phyloP scores from a whole-genome alignment of 768 basidiomycete species.

The Sporobolomyces phaffii region DNA sequence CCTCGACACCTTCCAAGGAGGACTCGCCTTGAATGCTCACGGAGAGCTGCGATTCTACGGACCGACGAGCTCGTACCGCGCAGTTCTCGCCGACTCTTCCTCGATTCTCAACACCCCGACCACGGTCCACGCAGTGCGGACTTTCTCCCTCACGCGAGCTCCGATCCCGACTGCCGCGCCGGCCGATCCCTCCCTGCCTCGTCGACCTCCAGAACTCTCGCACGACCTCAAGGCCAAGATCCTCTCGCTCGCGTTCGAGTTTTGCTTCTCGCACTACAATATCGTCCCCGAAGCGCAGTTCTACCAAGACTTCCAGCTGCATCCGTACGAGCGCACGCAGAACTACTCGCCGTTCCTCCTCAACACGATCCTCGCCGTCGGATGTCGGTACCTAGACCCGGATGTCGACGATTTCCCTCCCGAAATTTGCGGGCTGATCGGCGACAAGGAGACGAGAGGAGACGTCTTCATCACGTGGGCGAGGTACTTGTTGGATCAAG shows the following conservation, averaged over 20 bases:
- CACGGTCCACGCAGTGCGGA: conserved; percentile 16
- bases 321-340: conserved; percentile 25
- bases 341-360: conserved; percentile 32
- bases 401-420: conserved; percentile 23
- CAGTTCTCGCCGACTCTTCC: conserved; percentile 31
- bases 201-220: conserved; percentile 20
- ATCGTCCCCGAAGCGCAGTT: conserved; percentile 25
- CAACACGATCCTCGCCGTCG: conserved; percentile 28
- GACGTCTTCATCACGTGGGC: conserved; percentile 31
- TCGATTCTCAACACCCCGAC: conserved; percentile 5
- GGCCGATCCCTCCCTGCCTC: conserved; percentile 14
- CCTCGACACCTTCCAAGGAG: conserved; percentile 25
- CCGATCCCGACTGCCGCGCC: conserved; percentile 22
- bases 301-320: conserved; percentile 22
- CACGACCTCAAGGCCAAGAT: conserved; percentile 19
- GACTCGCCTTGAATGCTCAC: conserved; percentile 21
- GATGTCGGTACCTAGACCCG: conserved; percentile 33
- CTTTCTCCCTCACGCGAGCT: conserved; percentile 23
- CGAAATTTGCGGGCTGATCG: conserved; percentile 27
- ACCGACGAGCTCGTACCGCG: conserved; percentile 22
- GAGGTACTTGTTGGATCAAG: conserved; percentile 28
- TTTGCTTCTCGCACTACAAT: conserved; percentile 31
- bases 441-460: conserved; percentile 26
- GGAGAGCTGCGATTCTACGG: conserved; percentile 26
- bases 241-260: conserved; percentile 30